Conservation (phyloP, 345 rosid species). For the Durio zibethinus region DNA sequence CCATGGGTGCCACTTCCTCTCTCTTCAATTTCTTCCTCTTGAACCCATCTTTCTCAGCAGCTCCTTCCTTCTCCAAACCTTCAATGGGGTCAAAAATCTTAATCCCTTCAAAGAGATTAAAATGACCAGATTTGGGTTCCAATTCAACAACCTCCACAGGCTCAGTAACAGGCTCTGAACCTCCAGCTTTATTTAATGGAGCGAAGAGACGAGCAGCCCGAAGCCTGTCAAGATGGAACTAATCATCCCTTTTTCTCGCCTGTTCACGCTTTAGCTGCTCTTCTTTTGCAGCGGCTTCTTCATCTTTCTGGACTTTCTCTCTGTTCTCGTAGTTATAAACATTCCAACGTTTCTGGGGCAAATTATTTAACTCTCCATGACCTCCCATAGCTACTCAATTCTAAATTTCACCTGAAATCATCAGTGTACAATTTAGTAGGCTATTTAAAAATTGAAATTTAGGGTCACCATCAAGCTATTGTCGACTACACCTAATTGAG, state of each 20-base stretch:
- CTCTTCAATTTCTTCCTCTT: slow-evolving; percentile 70
- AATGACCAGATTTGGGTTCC: slow-evolving; percentile 64
- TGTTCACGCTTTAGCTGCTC: slow-evolving; percentile 83
- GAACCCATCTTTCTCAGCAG: slow-evolving; percentile 43
- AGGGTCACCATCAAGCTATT: neutral
- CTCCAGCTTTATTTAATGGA: slow-evolving; percentile 33
- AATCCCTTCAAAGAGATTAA: slow-evolving; percentile 89
- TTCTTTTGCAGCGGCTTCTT: slow-evolving; percentile 86
- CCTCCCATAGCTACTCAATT: slow-evolving; percentile 63
- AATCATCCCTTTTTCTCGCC: slow-evolving; percentile 66
- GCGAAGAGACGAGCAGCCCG: slow-evolving; percentile 81
- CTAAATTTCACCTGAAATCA: slow-evolving; percentile 5
- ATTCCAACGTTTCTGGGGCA: slow-evolving; percentile 95
- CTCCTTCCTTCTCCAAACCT: slow-evolving; percentile 28
- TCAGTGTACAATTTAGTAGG: neutral
- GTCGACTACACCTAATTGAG: neutral
- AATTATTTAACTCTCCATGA: slow-evolving; percentile 89
- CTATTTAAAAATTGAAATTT: neutral
- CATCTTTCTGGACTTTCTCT: slow-evolving; percentile 78
- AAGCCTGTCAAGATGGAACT: slow-evolving; percentile 78
- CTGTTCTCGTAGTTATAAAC: slow-evolving; percentile 81
- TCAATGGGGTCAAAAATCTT: slow-evolving; percentile 73
- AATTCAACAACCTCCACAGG: slow-evolving; percentile 19
- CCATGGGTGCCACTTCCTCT: slow-evolving; percentile 51
- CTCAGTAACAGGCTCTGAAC: slow-evolving; percentile 5